Base-by-base conservation (phyloP, 345 rosid species). In the Carallia brachiata region DNA sequence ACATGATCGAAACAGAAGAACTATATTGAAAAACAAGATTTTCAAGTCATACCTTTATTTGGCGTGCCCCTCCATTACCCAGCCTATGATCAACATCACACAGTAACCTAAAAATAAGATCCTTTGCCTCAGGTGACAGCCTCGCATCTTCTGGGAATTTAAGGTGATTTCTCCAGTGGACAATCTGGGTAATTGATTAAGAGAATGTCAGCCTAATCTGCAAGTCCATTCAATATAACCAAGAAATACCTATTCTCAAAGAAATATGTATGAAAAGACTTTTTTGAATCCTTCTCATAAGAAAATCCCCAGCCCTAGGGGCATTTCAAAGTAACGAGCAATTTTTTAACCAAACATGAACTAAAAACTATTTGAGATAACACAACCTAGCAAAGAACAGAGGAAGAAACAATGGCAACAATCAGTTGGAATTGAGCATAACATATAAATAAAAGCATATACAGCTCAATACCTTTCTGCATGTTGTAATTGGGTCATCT, bases 21-120 rank as follows among this genome's bases (percentile, higher is more conserved):
- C 69, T 64, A 57, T 56, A 48, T 61, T 48, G 48, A 65, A 61
- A 57, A 61, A 52, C 34, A 63, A 15, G 50, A 55, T 69, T 75
- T 27, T 61, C 59, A 60, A 44, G 56, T 62, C 83, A 84, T 84
- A 93, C 98, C 82, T 93, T 93, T 70, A 93, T 89, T 83, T 93
- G 91, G 69, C 84, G 70, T 69, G 90, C 89, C 70, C 98, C 97
- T 66, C 88, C 94, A 63, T 88, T 88, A 66, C 98, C 98, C 61
- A 90, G 84, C 72, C 98, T 87, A 77, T 89, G 93, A 57, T 93
- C 97, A 67, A 90, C 97, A 76, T 87, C 92, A 77, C 96, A 93
- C 16, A 93, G 85, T 78, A 93, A 80, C 81, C 90, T 82, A 84
- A 82, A 88, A 61, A 93, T 84, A 67, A 93, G 94, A 89, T 91